A percentile compares a stretch with the other conserved stretches of the same genome.
These are phyloP conservation scores for Albugo laibachii DNA, from an alignment of 352 stramenopile genomes.

Conservation along the genomic window DNA sequence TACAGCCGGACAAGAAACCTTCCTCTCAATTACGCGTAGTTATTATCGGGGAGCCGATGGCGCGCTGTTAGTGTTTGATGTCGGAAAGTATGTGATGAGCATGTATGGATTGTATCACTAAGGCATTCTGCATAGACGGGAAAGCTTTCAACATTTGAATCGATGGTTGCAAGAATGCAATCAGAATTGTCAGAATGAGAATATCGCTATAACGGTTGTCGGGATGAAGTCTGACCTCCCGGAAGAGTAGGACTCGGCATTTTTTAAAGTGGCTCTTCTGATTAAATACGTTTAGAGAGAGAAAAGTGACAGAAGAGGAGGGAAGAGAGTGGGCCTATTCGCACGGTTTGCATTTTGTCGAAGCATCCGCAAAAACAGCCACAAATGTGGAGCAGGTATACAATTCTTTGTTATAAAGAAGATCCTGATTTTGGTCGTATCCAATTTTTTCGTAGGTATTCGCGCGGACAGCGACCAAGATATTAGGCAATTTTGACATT, in stretches of 20 bases:
- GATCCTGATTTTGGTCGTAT: neutral
- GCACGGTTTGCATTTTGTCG: slow-evolving; percentile 63
- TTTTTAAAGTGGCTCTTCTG: neutral
- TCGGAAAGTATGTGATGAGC: slow-evolving; percentile 16
- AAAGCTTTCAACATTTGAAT: slow-evolving; percentile 58
- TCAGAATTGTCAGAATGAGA: slow-evolving; percentile 72
- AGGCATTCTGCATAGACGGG: slow-evolving; percentile 10
- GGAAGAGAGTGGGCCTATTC: slow-evolving; percentile 32
- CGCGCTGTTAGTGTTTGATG: slow-evolving; percentile 78
- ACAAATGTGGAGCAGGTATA: slow-evolving; percentile 59
- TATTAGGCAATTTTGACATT: slow-evolving; percentile 58
- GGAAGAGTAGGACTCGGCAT: slow-evolving; percentile 8
- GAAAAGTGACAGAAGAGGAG: slow-evolving; percentile 47
- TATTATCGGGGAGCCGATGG: slow-evolving; percentile 80
- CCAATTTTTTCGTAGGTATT: slow-evolving; percentile 20
- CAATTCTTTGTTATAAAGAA: neutral
- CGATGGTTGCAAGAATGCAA: slow-evolving; percentile 68
- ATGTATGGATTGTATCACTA: too few relatives aligned
- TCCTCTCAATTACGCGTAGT: slow-evolving; percentile 74
- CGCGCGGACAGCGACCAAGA: slow-evolving; percentile 40
- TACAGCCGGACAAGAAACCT: slow-evolving; percentile 79
- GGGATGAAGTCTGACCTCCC: slow-evolving; percentile 68
- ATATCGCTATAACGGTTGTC: slow-evolving; percentile 71
- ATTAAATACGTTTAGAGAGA: slow-evolving; percentile 8
- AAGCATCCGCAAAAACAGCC: slow-evolving; percentile 65